phyloP scores from a whole-genome alignment of 2,329 filamentous ascomycete species.

The Nemania abortiva region DNA sequence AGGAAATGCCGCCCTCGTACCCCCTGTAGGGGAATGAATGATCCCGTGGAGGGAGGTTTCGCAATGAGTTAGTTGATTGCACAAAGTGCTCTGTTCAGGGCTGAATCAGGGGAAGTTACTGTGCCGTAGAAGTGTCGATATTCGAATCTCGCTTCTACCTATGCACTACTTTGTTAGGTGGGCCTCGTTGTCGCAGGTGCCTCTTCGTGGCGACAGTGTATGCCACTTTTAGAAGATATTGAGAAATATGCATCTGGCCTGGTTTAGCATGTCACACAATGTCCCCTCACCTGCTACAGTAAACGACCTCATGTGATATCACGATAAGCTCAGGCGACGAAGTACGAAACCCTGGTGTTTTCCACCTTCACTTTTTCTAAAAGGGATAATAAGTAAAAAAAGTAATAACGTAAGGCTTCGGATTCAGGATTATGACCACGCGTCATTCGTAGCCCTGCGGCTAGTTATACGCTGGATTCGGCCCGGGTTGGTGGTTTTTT shows the following conservation, averaged over 20 bases:
- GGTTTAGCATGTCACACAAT: slow-evolving; percentile 23
- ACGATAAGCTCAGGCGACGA: slow-evolving; percentile 2
- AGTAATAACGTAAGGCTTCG: not conserved
- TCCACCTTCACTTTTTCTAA: not conserved
- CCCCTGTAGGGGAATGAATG: not conserved
- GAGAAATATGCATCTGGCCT: slow-evolving; percentile 19
- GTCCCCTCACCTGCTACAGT: slow-evolving; percentile 2
- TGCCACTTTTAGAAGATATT: slow-evolving; percentile 8
- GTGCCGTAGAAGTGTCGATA: not conserved
- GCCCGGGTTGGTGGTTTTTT: slow-evolving; percentile 6
- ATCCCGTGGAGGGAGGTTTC: not conserved
- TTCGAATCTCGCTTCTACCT: too few species aligned
- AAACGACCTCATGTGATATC: not conserved
- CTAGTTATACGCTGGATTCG: slow-evolving; percentile 10
- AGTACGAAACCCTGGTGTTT: not conserved
- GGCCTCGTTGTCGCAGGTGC: not conserved
- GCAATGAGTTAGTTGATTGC: too few species aligned
- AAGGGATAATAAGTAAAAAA: not conserved
- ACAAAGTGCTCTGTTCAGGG: too few species aligned
- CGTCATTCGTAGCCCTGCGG: slow-evolving; percentile 8
- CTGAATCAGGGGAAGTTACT: not conserved
- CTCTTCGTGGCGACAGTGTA: not conserved
- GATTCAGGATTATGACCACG: slow-evolving; percentile 8
- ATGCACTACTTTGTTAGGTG: too few species aligned
- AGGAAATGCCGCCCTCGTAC: slow-evolving; percentile 23